Conservation (phyloP, 768 basidiomycete species). For the Tricholoma sp. region DNA sequence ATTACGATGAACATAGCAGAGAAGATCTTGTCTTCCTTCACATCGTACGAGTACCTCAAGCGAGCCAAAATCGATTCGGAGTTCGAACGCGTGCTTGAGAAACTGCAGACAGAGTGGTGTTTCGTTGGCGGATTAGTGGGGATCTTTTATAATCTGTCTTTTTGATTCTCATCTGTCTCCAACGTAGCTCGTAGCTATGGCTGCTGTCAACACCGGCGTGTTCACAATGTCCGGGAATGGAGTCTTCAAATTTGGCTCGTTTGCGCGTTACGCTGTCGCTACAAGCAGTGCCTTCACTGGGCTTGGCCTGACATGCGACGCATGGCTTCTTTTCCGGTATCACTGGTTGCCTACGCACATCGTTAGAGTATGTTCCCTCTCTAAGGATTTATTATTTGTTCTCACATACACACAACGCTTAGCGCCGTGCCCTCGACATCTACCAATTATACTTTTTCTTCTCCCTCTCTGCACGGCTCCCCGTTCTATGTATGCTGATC, state of each 20-base stretch:
- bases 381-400: background rate
- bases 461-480: slow-evolving; percentile 59
- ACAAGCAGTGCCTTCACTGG: slow-evolving; percentile 57
- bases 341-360: slow-evolving; percentile 44
- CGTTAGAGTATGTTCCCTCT: slow-evolving; percentile 43
- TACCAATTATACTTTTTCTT: slow-evolving; percentile 66
- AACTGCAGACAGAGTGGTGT: slow-evolving; percentile 1
- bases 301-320: slow-evolving; percentile 56
- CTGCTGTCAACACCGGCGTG: slow-evolving; percentile 47
- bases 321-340: slow-evolving; percentile 66
- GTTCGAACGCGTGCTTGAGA: background rate
- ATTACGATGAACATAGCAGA: background rate
- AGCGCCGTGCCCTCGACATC: slow-evolving; percentile 50
- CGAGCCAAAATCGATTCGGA: background rate
- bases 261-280: slow-evolving; percentile 49
- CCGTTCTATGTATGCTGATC: slow-evolving; percentile 53
- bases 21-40: background rate
- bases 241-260: slow-evolving; percentile 41
- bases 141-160: too few species aligned
- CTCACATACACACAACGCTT: background rate
- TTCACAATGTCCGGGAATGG: slow-evolving; percentile 57
- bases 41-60: background rate
- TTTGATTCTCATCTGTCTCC: too few species aligned
- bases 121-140: slow-evolving; percentile 1
- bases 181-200: slow-evolving; percentile 4